Conservation (phyloP, 345 rosid genomes). For the Raphanus raphanistrum region DNA sequence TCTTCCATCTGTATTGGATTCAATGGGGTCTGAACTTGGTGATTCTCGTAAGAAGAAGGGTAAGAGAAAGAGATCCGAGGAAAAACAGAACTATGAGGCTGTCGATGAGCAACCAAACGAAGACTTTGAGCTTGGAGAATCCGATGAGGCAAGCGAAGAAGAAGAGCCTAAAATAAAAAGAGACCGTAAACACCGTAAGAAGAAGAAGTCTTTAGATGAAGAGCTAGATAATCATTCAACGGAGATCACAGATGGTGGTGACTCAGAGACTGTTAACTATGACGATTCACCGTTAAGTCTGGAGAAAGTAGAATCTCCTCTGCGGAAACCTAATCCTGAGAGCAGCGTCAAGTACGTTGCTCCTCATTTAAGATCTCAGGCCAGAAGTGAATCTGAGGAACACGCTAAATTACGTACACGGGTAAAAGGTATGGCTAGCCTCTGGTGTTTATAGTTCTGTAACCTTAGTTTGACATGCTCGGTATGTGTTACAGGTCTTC, state of each 20-base stretch:
- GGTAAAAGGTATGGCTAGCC: constrained; percentile 64
- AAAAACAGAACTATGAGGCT: constrained; percentile 30
- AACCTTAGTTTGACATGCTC: constrained; percentile 20
- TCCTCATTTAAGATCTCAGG: constrained; percentile 65
- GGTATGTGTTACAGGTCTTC: constrained; percentile 67
- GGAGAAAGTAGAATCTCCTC: constrained; percentile 37
- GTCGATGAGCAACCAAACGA: constrained; percentile 23
- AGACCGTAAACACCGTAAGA: constrained; percentile 32
- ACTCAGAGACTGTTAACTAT: constrained; percentile 26
- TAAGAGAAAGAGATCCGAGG: constrained; percentile 45
- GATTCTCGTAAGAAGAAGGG: constrained; percentile 43
- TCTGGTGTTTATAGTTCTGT: constrained; percentile 11
- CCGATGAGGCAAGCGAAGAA: constrained; percentile 27
- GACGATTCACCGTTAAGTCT: constrained; percentile 33
- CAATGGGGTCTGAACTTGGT: constrained; percentile 35
- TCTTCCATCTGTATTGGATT: constrained; percentile 47
- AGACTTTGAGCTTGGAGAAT: constrained; percentile 35
- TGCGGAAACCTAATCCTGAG: constrained; percentile 24
- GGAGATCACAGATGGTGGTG: constrained; percentile 27
- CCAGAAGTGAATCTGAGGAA: constrained; percentile 67
- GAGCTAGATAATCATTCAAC: constrained; percentile 29
- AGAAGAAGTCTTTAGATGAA: constrained; percentile 41
- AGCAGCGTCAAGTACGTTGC: constrained; percentile 60
- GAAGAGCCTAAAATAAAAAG: constrained; percentile 26
- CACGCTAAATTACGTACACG: constrained; percentile 62